Evolutionary conservation across 78 protist species (phyloP).

Genomic region (Thecamonas trahens): DNA sequence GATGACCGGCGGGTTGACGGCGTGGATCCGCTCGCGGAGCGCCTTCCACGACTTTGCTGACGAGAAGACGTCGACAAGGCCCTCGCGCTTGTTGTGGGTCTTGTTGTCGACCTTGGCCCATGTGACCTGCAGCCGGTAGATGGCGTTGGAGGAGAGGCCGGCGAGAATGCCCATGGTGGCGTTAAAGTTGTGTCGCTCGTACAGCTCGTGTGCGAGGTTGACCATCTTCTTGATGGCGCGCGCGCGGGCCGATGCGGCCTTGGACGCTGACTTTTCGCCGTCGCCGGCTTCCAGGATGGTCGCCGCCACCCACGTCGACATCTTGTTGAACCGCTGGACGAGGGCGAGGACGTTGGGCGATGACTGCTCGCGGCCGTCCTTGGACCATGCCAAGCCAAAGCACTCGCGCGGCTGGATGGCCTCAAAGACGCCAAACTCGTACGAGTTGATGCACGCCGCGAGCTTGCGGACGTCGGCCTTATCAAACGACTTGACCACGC

Average conservation of each 20-base stretch:
- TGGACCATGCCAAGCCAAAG: too few relatives aligned
- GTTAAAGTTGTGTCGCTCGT: slow-evolving; percentile 35
- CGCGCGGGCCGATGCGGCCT: slow-evolving; percentile 17
- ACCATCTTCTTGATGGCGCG: slow-evolving; percentile 32
- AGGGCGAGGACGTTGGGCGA: too few relatives aligned
- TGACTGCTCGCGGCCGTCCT: too few relatives aligned
- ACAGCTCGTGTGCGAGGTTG: slow-evolving; percentile 27
- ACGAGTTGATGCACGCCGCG: too few relatives aligned
- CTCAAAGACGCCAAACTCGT: too few relatives aligned
- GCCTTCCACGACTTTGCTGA: slow-evolving; percentile 28
- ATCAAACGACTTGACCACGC: too few relatives aligned
- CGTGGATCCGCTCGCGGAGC: neutral
- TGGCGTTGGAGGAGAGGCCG: slow-evolving; percentile 34
- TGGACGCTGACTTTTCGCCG: too few relatives aligned
- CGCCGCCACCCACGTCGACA: slow-evolving; percentile 35
- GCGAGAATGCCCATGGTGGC: slow-evolving; percentile 40
- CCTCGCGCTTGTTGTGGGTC: slow-evolving; percentile 19
- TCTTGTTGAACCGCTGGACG: too few relatives aligned
- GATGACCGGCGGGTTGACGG: slow-evolving; percentile 19
- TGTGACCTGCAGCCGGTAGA: slow-evolving; percentile 32
- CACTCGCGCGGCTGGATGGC: too few relatives aligned
- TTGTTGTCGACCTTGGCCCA: slow-evolving; percentile 42
- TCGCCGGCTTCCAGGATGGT: slow-evolving; percentile 30
- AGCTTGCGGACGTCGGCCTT: too few relatives aligned
- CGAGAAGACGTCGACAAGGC: slow-evolving; percentile 20